Evolutionary conservation across 2,329 filamentous ascomycete genomes (phyloP), one percentile per base, ranked within the genome.

Genomic region (Phialemonium atrogriseum): DNA sequence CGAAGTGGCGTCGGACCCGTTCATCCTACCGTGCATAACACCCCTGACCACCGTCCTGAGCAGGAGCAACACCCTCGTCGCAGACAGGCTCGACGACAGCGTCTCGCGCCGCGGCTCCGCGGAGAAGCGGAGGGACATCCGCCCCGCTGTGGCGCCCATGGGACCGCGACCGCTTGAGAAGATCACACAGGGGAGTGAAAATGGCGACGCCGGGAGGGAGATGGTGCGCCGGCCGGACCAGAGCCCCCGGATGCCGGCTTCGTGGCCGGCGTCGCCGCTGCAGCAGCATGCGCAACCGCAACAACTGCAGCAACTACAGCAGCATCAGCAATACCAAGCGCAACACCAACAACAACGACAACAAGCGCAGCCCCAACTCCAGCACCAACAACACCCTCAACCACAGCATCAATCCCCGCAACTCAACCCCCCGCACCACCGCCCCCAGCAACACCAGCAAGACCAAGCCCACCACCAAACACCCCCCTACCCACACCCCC

Each of bases 11-110:
- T 19, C 18, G 7, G 23, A 33, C 13, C 46, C 46, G 1, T 48
- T 47, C 33, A 35, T 37, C 11, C 34, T 48, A 9, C 43, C 40
- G 4, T 43, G 42, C 37, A 25, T 48, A 14, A 41, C 46, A 7
- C 42, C 43, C 3, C 14, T 18, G 18, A 17, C 33, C 36, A 27
- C 31, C 30, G 6, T 24, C 20, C 4, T 33, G 27, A 5, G 41
- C 38, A 13, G 24, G 14, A 33, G 26, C 30, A 41, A 36, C 20
- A 33, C 38, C 2, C 26, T 43, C 15, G 40, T 39, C 7, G 27
- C 35, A 3, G 34, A 38, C 2, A 39, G 42, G 13, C 21, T 40
- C 7, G 41, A 24, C 14, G 41, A 45, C 20, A 41, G 40, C 9
- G 24, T 41, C 9, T 36, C 38, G n/a, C 30, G 24, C 17, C 30